Evolutionary conservation across 768 basidiomycete genomes (phyloP).

Genomic region (Artomyces pyxidatus): DNA sequence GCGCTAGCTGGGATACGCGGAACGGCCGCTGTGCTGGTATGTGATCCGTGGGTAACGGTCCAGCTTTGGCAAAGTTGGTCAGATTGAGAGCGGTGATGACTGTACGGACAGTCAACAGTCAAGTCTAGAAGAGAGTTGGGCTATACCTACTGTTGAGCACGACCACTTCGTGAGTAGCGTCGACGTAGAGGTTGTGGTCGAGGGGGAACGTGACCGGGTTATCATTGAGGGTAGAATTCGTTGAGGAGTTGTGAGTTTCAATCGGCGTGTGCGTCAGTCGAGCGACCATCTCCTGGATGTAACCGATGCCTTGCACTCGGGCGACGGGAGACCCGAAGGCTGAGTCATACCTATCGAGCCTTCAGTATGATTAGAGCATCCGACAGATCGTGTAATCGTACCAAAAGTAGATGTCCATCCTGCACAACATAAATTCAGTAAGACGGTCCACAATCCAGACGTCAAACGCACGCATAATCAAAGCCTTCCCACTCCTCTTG

Average conservation of each 20-base stretch:
- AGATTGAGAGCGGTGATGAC: conserved; percentile 84
- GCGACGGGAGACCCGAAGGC: conserved; percentile 79
- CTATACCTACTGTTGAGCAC: conserved; percentile 66
- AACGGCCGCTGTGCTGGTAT: conserved; percentile 61
- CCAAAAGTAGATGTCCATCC: conserved; percentile 65
- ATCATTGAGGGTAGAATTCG: conserved; percentile 75
- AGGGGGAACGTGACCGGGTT: conserved; percentile 64
- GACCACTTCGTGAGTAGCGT: conserved; percentile 90
- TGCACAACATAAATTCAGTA: conserved; percentile 18
- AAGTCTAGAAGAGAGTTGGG: neutral
- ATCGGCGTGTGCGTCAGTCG: conserved; percentile 75
- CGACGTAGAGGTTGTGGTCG: conserved; percentile 68
- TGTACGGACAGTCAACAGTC: conserved; percentile 19
- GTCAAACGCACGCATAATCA: conserved; percentile 55
- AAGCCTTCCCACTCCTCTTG: conserved; percentile 92
- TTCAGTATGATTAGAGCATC: neutral
- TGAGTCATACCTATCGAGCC: conserved; percentile 44
- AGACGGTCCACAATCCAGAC: conserved; percentile 42
- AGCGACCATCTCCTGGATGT: conserved; percentile 75
- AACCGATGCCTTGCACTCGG: conserved; percentile 71
- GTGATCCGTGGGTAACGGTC: conserved; percentile 69
- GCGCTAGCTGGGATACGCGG: conserved; percentile 68
- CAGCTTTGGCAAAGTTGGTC: conserved; percentile 59
- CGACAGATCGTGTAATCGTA: conserved; percentile 2
- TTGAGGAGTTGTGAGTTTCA: conserved; percentile 65